A percentile compares a stretch with the other conserved stretches of the same genome.
Evolutionary conservation across 2,329 filamentous ascomycete species (phyloP).

Genomic region (Aspergillus sp.): DNA sequence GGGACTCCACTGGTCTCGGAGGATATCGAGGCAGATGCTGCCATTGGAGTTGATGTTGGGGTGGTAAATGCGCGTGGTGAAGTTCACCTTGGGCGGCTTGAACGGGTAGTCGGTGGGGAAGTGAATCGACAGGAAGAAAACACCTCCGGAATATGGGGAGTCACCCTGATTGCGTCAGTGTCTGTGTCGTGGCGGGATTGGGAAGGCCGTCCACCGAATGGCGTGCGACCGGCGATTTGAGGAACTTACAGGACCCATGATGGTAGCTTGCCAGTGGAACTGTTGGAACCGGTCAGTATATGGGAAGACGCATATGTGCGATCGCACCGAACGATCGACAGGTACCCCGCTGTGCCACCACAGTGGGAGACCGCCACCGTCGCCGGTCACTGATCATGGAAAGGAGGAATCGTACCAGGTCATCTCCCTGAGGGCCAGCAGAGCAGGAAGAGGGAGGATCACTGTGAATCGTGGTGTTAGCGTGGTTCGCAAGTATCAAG

Average conservation of each 20-base stretch:
- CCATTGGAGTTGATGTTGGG: conserved; percentile 99
- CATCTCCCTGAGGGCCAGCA: conserved; percentile 92
- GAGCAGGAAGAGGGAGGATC: conserved; percentile 99
- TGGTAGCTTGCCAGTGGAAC: conserved; percentile 99
- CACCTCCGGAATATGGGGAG: conserved; percentile 95
- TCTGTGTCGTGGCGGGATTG: background rate
- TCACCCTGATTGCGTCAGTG: conserved; percentile 64
- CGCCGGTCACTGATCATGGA: background rate
- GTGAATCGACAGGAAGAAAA: conserved; percentile 98
- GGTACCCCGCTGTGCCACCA: conserved; percentile 20
- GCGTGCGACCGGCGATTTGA: background rate
- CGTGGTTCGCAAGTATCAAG: background rate
- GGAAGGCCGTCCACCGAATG: background rate
- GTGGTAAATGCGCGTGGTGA: conserved; percentile 99
- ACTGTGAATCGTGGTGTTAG: conserved; percentile 50
- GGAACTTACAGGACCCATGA: conserved; percentile 91
- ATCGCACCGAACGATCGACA: background rate
- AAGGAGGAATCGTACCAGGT: conserved; percentile 69
- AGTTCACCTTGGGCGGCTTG: conserved; percentile 99
- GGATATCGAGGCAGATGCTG: conserved; percentile 97
- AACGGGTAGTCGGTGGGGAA: conserved; percentile 99
- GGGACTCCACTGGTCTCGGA: conserved; percentile 98
- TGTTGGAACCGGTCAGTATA: conserved; percentile 43
- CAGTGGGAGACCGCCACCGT: conserved; percentile 11
- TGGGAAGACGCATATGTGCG: conserved; percentile 3